phyloP scores from a whole-genome alignment of 352 stramenopile genomes.

The Phytophthora pisi region DNA sequence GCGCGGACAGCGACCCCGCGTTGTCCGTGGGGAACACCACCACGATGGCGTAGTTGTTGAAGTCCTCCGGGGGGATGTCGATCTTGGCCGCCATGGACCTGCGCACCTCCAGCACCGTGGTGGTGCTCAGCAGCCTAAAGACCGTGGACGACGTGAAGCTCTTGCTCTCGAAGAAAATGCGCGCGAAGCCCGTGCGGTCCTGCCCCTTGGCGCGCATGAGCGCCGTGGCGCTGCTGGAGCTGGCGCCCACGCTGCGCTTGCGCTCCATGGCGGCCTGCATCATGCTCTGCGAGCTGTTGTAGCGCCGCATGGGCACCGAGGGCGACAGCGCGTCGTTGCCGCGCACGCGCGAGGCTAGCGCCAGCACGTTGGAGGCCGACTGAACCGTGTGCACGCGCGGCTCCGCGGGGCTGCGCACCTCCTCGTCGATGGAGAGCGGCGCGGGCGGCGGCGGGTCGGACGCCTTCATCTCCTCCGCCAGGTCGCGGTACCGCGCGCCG shows the following conservation, averaged over 20 bases:
- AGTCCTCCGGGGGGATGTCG: slow-evolving; percentile 67
- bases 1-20: slow-evolving; percentile 61
- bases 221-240: slow-evolving; percentile 10
- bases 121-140: slow-evolving; percentile 72
- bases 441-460: slow-evolving; percentile 7
- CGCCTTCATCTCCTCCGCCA: slow-evolving; percentile 17
- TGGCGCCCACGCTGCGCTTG: slow-evolving; percentile 24
- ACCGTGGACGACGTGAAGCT: slow-evolving; percentile 85
- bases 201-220: slow-evolving; percentile 37
- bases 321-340: slow-evolving; percentile 23
- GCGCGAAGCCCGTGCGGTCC: slow-evolving; percentile 71
- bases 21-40: slow-evolving; percentile 77
- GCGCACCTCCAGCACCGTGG: slow-evolving; percentile 76
- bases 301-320: slow-evolving; percentile 35
- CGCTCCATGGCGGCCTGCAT: slow-evolving; percentile 33
- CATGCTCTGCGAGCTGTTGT: slow-evolving; percentile 37
- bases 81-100: slow-evolving; percentile 86
- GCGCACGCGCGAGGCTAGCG: slow-evolving; percentile 22
- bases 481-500: slow-evolving; percentile 15
- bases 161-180: slow-evolving; percentile 88
- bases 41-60: slow-evolving; percentile 81
- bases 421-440: slow-evolving; percentile 28
- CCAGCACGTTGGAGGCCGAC: slow-evolving; percentile 41
- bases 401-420: slow-evolving; percentile 2
- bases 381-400: slow-evolving; percentile 21